Evolutionary conservation across 129 eudicot genomes (phyloP), one percentile per base, ranked within the genome.

Genomic region (Rutidosis leptorrhynchoides): DNA sequence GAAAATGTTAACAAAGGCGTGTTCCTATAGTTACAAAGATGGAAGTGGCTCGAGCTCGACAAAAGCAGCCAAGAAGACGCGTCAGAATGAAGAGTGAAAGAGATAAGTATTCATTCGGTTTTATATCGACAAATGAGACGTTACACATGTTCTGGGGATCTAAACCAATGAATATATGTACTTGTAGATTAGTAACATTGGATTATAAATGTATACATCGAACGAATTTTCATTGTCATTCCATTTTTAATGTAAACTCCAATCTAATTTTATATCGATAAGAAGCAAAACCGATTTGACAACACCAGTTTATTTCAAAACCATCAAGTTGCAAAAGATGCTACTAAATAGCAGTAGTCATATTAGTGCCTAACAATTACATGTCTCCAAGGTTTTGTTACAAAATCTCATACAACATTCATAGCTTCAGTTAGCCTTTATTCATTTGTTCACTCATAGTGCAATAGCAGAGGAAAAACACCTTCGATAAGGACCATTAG

Each of bases 381-480:
- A 46, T 2, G 8, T 46, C 22, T 17, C 53, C 53, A 46, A n/a
- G 53, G 20, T 46, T 12, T 46, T 3, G 22, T 46, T 6, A 16
- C 20, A 3, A 16, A 46, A 17, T 46, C 53, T 46, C 20, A 17
- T 16, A 46, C 53, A 46, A 46, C 53, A 46, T 46, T 46, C 53
- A 46, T 46, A 56, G 30, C 30, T 1, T 9, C 62, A 56, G 25
- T 25, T 52, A 52, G 58, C 58, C 15, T 21, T 20, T 10, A 19
- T 51, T 51, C 22, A 19, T 56, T 20, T 10, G 7, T 51, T 51
- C 22, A 19, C 51, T 72, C 68, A 74, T 11, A 79, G 37, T 61
- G 85, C 87, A 28, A 85, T 67, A 45, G 95, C 90, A 12, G 95
- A 87, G 64, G 80, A 62, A 32, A 77, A 87, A 65, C 96, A 83